Base-by-base conservation (phyloP, 345 rosid species). In the Eutrema yunnanense region DNA sequence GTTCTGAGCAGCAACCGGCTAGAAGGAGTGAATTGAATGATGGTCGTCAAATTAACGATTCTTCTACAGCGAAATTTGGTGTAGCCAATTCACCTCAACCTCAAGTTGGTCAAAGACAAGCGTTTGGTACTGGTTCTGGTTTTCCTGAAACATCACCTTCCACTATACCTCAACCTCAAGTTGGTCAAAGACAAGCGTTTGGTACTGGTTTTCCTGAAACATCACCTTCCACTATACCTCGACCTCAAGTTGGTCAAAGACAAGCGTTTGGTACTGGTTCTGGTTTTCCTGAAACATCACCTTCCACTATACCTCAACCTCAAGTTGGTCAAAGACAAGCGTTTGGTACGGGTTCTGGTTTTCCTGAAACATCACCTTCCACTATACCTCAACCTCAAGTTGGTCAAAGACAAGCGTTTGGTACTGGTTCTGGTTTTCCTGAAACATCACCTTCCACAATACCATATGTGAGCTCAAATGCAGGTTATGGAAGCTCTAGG, bases 1-100 rank as follows among this genome's bases (percentile, higher is more conserved):
- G 71, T 12, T 13, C 79, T 49, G 75, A 85, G 56, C 91, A 85
- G 56, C 89, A 86, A 48, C 83, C 65, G 59, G 65, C 73, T 48
- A 74, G 78, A 72, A 67, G 68, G 22, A 81, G 51, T 63, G 86
- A 80, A 19, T 16, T 67, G 9, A 49, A 8, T 49, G 8, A 3
- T 48, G 27, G 52, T 22, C 26, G 26, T 22, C 26, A 22, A 22
- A 22, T 22, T 22, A 22, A 22, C 2, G 26, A 22, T 22, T 22
- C 26, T 22, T 22, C 26, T 48, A 16, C 27, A 48, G 52, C 19
- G 52, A 48, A 27, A 48, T 65, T 47, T 80, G 79, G 72, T 73
- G 79, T 74, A 27, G 64, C 83, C 46, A 80, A 59, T 74, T 66
- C 71, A 67, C 75, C 84, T 42, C 59, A 79, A 58, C 76, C 83